Base-by-base conservation (phyloP, 1,139 yeast species). In the Pichia sp. region DNA sequence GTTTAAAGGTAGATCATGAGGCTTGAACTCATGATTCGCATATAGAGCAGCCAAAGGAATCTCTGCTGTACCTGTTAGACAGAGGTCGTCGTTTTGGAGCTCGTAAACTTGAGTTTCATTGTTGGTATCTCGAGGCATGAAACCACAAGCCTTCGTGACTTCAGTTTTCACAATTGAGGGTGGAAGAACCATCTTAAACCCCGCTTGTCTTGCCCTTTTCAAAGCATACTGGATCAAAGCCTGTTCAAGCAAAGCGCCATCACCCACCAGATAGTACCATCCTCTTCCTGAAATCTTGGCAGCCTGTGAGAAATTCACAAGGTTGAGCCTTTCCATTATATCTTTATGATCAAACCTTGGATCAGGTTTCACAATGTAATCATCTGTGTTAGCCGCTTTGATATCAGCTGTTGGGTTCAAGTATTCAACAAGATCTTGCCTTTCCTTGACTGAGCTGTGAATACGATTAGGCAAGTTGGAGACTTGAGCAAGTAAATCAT, bases 41-140 rank as follows among this genome's bases (percentile, higher is more conserved):
- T 59, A 56, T 44, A 81, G 62, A 0, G 88, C 96, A 0, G 96
- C 98, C 24, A 93, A 59, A 0, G 98, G 86, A 29, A 93, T 88
- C 54, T 93, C 99, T 0, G 98, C 96, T 0, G 99, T 93, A 2
- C 97, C 98, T 0, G 91, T 80, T 27, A 93, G 63, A 29, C 94
- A 81, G 35, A 80, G 59, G 21, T 35, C 34, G 29, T 72, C 75
- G 26, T 53, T 51, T 13, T 58, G 52, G 13, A 86, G 55, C 34
- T 71, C 71, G 57, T 88, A 93, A 1, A 87, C 78, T 54, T 93
- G 99, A 38, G 79, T 79, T 50, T 87, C 97, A 40, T 79, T 77
- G 49, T 84, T 83, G 48, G 78, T 80, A 54, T 91, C 98, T 40
- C 94, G 74, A 9, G 99, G 99, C 53, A 81, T 78, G 62, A 88